phyloP scores from a whole-genome alignment of 805 yeast genomes.

The Nakazawaea holstii region DNA sequence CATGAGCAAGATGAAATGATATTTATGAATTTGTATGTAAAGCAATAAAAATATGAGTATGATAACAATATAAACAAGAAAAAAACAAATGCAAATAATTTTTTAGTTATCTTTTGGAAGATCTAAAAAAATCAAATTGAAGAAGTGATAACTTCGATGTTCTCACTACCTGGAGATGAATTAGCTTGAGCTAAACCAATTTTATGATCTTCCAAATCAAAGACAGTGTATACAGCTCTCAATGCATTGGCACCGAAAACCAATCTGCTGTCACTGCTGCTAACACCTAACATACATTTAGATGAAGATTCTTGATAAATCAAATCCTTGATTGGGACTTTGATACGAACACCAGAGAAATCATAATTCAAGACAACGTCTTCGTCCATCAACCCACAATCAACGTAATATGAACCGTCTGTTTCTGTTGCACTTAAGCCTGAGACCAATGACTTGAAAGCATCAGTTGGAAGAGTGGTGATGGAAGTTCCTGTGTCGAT shows the following conservation, averaged over 20 bases:
- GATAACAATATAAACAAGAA: no score
- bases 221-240: slow-evolving; percentile 54
- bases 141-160: slow-evolving; percentile 23
- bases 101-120: background rate
- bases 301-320: slow-evolving; percentile 8
- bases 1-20: no score
- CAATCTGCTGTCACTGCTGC: slow-evolving; percentile 8
- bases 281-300: slow-evolving; percentile 3
- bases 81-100: no score
- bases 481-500: slow-evolving; percentile 52
- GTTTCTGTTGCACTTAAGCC: slow-evolving; percentile 2
- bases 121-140: slow-evolving; percentile 15
- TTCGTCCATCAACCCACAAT: slow-evolving; percentile 1
- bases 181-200: slow-evolving; percentile 46
- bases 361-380: background rate
- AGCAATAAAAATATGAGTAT: no score
- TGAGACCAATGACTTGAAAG: slow-evolving; percentile 11
- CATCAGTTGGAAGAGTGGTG: slow-evolving; percentile 35
- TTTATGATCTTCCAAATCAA: slow-evolving; percentile 49
- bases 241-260: slow-evolving; percentile 62
- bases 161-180: slow-evolving; percentile 16
- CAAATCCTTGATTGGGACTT: slow-evolving; percentile 4
- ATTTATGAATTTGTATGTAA: no score
- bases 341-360: slow-evolving; percentile 1
- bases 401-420: slow-evolving; percentile 3